Percentiles rank a stretch among this genome's conserved stretches.
Conservation (phyloP, 305 asterid genomes). For the Fraxinus velutina region DNA sequence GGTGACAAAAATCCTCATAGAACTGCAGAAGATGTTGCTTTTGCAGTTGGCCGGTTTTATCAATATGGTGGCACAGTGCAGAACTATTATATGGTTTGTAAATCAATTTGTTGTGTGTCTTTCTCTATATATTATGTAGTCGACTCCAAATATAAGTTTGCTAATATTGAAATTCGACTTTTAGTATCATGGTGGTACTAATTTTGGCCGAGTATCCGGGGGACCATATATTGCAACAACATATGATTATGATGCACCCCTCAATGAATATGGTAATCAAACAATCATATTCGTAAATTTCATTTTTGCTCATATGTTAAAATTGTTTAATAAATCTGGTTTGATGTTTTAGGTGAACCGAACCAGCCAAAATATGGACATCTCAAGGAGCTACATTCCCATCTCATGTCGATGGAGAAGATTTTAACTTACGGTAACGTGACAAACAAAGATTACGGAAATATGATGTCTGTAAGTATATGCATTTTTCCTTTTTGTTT, state of each 20-base stretch:
- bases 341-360: constrained; percentile 19
- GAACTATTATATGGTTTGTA: constrained; percentile 50
- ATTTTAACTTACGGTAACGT: constrained; percentile 32
- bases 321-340: background rate
- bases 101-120: background rate
- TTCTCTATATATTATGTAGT: background rate
- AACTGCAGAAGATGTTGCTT: constrained; percentile 47
- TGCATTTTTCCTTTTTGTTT: background rate
- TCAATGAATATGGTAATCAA: constrained; percentile 47
- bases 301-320: background rate
- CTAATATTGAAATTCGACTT: background rate
- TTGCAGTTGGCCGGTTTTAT: constrained; percentile 42
- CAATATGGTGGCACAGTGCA: constrained; percentile 41
- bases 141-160: background rate
- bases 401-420: constrained; percentile 33
- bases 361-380: constrained; percentile 49
- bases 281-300: background rate
- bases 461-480: constrained; percentile 21
- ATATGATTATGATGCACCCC: constrained; percentile 58
- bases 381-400: constrained; percentile 36
- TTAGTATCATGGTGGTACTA: constrained; percentile 65
- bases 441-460: constrained; percentile 18
- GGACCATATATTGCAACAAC: constrained; percentile 56
- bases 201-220: constrained; percentile 53
- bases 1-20: constrained; percentile 38